Base-by-base conservation (phyloP, 805 yeast species). In the Saccharomycopsis sp. region DNA sequence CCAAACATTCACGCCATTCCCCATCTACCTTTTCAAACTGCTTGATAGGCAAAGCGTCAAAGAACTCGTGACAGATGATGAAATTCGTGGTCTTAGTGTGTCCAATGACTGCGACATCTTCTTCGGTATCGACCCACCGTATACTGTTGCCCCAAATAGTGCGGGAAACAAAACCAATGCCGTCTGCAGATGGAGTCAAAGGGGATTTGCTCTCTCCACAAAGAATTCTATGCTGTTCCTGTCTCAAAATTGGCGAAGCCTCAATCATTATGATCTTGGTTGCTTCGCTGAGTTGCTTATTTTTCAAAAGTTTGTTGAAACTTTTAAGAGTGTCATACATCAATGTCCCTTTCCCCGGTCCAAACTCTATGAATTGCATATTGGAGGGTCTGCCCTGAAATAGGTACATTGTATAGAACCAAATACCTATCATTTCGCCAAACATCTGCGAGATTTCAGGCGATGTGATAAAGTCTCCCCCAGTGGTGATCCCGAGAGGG, bases 401-500 rank as follows among this genome's bases (percentile, higher is more conserved):
- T 37, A 78, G 60, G 88, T 91, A 87, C 41, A 74, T 71, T 2
- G 80, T 73, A 60, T 73, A 81, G 58, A 77, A 73, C 89, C 95
- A 89, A 3, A 89, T 71, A 0, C 94, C 96, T 59, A 87, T 76
- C 73, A 87, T 80, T 68, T 89, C 96, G 20, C 96, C 96, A 73
- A 89, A 89, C 72, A 89, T 85, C 46, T 88, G 89, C 4, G 92
- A 85, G 54, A 89, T 87, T 69, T 89, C 96, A 0, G 96, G 96
- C 0, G 92, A 85, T 0, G 96, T 89, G 54, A 85, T 77, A 68
- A 89, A 89, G 69, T 89, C 96, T 3, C 96, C 95, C 4, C 70
- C 67, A 1, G 68, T 57, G 1, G 63, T 40, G 1, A 66, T 51
- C 34, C 86, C 89, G 40, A 89, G 73, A 1, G 96, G 96, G 64